Evolutionary conservation across 2,329 filamentous ascomycete genomes (phyloP).

Genomic region (Ophiostoma himal-ulmi): DNA sequence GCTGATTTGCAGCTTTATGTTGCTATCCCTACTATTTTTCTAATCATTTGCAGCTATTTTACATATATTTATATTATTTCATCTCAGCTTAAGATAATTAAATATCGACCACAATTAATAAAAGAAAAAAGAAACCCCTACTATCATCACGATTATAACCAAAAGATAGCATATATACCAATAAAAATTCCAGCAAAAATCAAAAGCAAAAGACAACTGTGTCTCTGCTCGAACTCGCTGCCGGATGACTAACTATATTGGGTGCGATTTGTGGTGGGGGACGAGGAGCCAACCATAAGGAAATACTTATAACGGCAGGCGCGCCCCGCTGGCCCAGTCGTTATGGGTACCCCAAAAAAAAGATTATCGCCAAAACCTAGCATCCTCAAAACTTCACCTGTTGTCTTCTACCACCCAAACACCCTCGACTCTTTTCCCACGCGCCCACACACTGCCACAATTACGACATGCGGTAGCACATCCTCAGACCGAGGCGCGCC

Average conservation of each 20-base stretch:
- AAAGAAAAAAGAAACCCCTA: too few species aligned
- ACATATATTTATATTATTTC: too few species aligned
- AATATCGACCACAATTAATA: too few species aligned
- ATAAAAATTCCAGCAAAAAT: not conserved
- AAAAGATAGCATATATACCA: not conserved
- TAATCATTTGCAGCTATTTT: too few species aligned
- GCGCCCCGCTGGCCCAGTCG: slow-evolving; percentile 14
- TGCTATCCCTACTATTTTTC: too few species aligned
- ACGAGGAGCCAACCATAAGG: not conserved
- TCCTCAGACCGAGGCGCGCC: not conserved
- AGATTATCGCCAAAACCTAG: slow-evolving; percentile 15
- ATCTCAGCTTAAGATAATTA: too few species aligned
- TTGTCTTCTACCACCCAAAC: not conserved
- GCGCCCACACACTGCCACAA: slow-evolving; percentile 1
- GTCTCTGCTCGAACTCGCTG: not conserved
- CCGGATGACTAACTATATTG: not conserved
- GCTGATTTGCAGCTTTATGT: too few species aligned
- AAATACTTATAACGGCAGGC: slow-evolving; percentile 14
- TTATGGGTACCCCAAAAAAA: slow-evolving; percentile 19
- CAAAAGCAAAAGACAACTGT: not conserved
- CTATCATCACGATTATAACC: too few species aligned
- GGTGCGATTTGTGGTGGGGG: slow-evolving; percentile 1
- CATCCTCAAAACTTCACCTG: slow-evolving; percentile 9
- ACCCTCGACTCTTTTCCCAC: not conserved
- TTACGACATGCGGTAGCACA: slow-evolving; percentile 23